phyloP scores from a whole-genome alignment of 495 filamentous ascomycete genomes.

The Copromyces sp. region DNA sequence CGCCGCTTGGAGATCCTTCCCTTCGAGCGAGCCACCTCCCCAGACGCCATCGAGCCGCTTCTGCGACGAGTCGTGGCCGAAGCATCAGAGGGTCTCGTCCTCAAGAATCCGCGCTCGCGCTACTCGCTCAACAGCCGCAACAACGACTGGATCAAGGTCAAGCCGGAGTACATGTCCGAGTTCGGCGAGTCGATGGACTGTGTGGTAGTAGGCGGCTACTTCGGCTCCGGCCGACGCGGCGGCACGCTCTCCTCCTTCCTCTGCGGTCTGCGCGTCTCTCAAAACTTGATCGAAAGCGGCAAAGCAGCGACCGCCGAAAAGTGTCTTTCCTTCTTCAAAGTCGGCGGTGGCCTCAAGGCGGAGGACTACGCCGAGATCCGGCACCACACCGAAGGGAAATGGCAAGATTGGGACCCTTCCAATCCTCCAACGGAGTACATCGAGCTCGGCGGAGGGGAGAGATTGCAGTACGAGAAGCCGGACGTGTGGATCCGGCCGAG shows the following conservation, averaged over 20 bases:
- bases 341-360: slow-evolving; percentile 83
- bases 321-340: slow-evolving; percentile 90
- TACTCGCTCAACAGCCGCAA: slow-evolving; percentile 87
- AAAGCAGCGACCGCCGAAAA: slow-evolving; percentile 51
- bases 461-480: slow-evolving; percentile 63
- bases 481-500: slow-evolving; percentile 90
- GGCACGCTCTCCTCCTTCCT: slow-evolving; percentile 77
- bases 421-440: slow-evolving; percentile 72
- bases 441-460: slow-evolving; percentile 67
- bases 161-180: slow-evolving; percentile 97
- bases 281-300: slow-evolving; percentile 46
- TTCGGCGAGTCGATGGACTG: slow-evolving; percentile 91
- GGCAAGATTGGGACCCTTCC: slow-evolving; percentile 73
- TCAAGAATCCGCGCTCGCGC: slow-evolving; percentile 84
- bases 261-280: slow-evolving; percentile 71
- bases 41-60: slow-evolving; percentile 62
- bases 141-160: slow-evolving; percentile 98
- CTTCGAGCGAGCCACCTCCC: slow-evolving; percentile 54
- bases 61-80: slow-evolving; percentile 79
- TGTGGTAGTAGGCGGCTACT: slow-evolving; percentile 86
- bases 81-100: slow-evolving; percentile 79
- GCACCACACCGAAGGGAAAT: slow-evolving; percentile 82
- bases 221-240: slow-evolving; percentile 74
- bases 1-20: slow-evolving; percentile 77
- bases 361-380: slow-evolving; percentile 74